Evolutionary conservation across 306 rosid species (phyloP), one percentile per base, ranked within the genome.

Genomic region (Trifolium dubium): DNA sequence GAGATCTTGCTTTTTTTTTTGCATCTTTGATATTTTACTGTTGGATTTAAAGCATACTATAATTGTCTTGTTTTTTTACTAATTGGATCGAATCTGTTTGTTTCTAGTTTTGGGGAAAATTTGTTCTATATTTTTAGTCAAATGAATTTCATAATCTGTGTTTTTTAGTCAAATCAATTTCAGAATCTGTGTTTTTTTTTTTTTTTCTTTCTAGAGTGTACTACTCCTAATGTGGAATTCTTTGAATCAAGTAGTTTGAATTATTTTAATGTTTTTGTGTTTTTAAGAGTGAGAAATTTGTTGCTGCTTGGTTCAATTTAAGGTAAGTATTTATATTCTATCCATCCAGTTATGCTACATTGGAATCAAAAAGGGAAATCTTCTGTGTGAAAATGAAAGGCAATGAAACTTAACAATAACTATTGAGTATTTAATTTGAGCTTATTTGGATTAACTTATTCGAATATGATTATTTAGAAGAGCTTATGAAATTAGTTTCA

Each of bases 1-100:
- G 72, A 73, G 81, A 77, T 81, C 86, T 68, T 47, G 43, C 34
- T 32, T 64, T 18, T 65, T 64, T 35, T 0, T 55, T n/a, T 30
- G 51, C 50, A 23, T 68, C 28, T 60, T 60, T 12, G 7, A 0
- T 37, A 3, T 78, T 78, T 29, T 12, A 37, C 77, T 63, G 69
- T 76, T 60, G 2, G 75, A 67, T 34, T 60, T 18, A n/a, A 39
- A 32, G 79, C 49, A 37, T 37, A 44, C 31, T 35, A 18, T 46
- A 70, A 80, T 76, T 81, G 69, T 37, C n/a, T 68, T 17, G 2
- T 4, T 28, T 70, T 51, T 73, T 29, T 6, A 23, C 23, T 23
- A 23, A 35, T 10, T 3, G 64, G 83, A 75, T 78, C 80, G 19
- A 74, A 30, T 66, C 56, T 59, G 55, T 72, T 6, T 32, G 49